These are phyloP conservation scores for Nyssa sinensis DNA, from an alignment of 148 eudicot species.

Conservation along the genomic window DNA sequence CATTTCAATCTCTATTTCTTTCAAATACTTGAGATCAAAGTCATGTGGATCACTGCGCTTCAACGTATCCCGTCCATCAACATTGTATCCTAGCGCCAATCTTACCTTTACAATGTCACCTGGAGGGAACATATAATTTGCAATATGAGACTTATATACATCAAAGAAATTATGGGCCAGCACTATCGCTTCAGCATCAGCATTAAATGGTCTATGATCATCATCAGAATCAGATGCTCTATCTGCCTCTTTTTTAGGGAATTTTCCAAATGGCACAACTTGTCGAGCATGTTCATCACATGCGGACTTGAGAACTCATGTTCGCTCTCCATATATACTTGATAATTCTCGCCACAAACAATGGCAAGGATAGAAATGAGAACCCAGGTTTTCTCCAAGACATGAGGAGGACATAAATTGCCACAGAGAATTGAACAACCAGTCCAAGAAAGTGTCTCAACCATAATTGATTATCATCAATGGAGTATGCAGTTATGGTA, in stretches of 20 bases:
- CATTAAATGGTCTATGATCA: too few relatives aligned
- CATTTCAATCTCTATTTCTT: neutral
- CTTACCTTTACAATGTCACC: too few relatives aligned
- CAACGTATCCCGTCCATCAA: neutral
- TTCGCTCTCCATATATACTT: neutral
- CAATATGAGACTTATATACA: too few relatives aligned
- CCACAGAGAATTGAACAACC: too few relatives aligned
- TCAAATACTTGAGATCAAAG: neutral
- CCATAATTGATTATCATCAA: neutral
- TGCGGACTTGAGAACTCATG: neutral
- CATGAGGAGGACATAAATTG: too few relatives aligned
- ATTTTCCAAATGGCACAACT: too few relatives aligned
- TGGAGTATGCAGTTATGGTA: neutral
- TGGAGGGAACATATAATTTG: too few relatives aligned
- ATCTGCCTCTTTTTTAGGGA: too few relatives aligned
- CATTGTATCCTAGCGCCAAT: too few relatives aligned
- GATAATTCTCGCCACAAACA: neutral
- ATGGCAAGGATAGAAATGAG: neutral
- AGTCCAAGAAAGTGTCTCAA: too few relatives aligned
- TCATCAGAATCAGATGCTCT: too few relatives aligned
- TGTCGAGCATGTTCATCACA: neutral
- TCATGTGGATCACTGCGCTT: neutral
- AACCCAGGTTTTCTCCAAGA: neutral
- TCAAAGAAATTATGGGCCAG: too few relatives aligned
- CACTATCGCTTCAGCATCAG: neutral